Evolutionary conservation across 495 filamentous ascomycete genomes (phyloP).

Genomic region (Podospora pseudoanserina): DNA sequence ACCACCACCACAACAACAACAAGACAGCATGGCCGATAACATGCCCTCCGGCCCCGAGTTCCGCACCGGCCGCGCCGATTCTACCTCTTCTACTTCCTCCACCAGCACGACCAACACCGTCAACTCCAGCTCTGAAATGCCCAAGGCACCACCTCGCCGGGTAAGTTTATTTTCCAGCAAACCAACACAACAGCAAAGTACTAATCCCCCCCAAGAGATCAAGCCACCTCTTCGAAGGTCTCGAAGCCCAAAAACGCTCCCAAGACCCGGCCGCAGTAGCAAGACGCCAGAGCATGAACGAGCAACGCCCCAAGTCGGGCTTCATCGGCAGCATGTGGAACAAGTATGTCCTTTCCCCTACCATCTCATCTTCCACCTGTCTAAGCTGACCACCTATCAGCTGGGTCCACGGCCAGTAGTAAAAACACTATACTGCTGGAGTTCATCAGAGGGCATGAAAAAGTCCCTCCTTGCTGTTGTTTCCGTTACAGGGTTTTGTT

Average conservation of each 20-base stretch:
- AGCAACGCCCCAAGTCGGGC: slow-evolving; percentile 41
- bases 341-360: slow-evolving; percentile 30
- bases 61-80: slow-evolving; percentile 30
- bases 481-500: no score
- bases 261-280: slow-evolving; percentile 38
- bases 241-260: slow-evolving; percentile 43
- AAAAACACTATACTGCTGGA: not conserved
- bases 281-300: slow-evolving; percentile 42
- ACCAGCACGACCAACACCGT: not conserved
- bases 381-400: slow-evolving; percentile 3
- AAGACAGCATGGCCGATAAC: slow-evolving; percentile 19
- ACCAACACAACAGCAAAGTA: not conserved
- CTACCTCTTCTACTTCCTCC: slow-evolving; percentile 28
- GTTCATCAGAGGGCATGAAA: no score
- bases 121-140: not conserved
- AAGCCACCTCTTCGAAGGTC: slow-evolving; percentile 37
- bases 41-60: slow-evolving; percentile 14
- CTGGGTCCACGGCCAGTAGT: slow-evolving; percentile 21
- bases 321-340: slow-evolving; percentile 48
- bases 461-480: no score
- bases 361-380: not conserved
- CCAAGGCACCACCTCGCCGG: slow-evolving; percentile 6
- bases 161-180: slow-evolving; percentile 9
- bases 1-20: not conserved
- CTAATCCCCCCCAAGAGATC: slow-evolving; percentile 27